phyloP scores from a whole-genome alignment of 1,284 basidiomycete species.

The Ceratobasidium sp. region DNA sequence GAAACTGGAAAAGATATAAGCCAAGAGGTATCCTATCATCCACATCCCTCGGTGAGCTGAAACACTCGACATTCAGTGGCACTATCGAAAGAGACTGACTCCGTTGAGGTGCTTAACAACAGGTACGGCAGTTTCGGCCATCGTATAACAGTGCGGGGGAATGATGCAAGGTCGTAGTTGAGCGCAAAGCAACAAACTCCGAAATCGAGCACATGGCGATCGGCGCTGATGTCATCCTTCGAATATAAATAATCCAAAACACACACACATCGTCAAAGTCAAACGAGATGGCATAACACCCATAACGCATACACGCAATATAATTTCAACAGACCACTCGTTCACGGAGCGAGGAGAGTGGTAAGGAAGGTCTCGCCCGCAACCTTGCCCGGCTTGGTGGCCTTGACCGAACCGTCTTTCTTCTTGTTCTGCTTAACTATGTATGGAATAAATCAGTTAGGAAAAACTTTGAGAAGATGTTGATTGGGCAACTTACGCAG shows the following conservation, averaged over 20 bases:
- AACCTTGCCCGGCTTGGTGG: constrained; percentile 66
- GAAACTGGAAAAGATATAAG: constrained; percentile 33
- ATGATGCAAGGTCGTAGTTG: not conserved
- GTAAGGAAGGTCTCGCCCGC: constrained; percentile 89
- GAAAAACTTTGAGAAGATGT: not conserved
- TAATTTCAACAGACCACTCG: constrained; percentile 10
- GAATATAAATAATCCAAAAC: not conserved
- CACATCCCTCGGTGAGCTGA: no score
- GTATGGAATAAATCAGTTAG: constrained; percentile 2
- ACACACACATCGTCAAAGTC: constrained; percentile 1
- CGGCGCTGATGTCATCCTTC: not conserved
- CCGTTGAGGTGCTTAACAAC: constrained; percentile 40
- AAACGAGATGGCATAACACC: constrained; percentile 31
- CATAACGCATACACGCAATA: constrained; percentile 33
- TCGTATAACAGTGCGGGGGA: not conserved
- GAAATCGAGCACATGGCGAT: not conserved
- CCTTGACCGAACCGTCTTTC: constrained; percentile 73
- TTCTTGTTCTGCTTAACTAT: constrained; percentile 78
- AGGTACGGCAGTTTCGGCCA: not conserved
- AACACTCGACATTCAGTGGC: not conserved
- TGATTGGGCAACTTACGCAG: constrained; percentile 66
- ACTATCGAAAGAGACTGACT: not conserved
- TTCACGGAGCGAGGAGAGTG: constrained; percentile 86
- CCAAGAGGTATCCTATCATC: constrained; percentile 34
- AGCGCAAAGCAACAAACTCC: not conserved